Percentiles rank a stretch among this genome's conserved stretches.
These are phyloP conservation scores for Metschnikowia kofuensis DNA, from an alignment of 805 yeast species.

Conservation along the genomic window DNA sequence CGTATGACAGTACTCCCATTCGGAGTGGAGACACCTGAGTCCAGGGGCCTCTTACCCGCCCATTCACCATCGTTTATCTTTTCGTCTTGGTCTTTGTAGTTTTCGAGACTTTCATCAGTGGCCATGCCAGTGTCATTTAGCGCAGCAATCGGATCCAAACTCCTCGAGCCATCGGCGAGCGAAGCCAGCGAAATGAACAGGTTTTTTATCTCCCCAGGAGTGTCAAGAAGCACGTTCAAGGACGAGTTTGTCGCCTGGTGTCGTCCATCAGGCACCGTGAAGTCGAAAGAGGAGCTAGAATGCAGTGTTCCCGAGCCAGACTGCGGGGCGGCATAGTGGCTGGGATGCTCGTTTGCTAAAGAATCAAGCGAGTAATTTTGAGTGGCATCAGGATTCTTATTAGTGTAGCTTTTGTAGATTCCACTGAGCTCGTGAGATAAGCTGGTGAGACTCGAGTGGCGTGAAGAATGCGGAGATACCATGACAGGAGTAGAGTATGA, in stretches of 20 bases:
- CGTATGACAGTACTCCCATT: conserved; percentile 25
- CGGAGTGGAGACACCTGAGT: conserved; percentile 6
- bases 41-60: conserved; percentile 37
- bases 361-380: conserved; percentile 10
- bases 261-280: conserved; percentile 18
- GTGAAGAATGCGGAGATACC: conserved; percentile 5
- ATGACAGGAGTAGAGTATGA: not conserved
- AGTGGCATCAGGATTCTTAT: not conserved
- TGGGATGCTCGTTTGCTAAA: conserved; percentile 7
- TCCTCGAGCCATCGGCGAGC: conserved; percentile 1
- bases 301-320: conserved; percentile 31
- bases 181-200: conserved; percentile 14
- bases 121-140: conserved; percentile 5
- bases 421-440: conserved; percentile 15
- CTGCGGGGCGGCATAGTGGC: conserved; percentile 8
- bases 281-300: conserved; percentile 31
- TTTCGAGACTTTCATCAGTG: conserved; percentile 9
- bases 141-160: conserved; percentile 1
- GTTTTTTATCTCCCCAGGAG: conserved; percentile 22
- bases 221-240: conserved; percentile 34
- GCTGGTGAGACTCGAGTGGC: conserved; percentile 14
- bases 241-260: conserved; percentile 29
- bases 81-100: conserved; percentile 18
- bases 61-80: conserved; percentile 24
- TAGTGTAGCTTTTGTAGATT: conserved; percentile 12